Evolutionary conservation across 176 grass and related monocot species (phyloP).

Genomic region (sorghum (Sorghum bicolor)): DNA sequence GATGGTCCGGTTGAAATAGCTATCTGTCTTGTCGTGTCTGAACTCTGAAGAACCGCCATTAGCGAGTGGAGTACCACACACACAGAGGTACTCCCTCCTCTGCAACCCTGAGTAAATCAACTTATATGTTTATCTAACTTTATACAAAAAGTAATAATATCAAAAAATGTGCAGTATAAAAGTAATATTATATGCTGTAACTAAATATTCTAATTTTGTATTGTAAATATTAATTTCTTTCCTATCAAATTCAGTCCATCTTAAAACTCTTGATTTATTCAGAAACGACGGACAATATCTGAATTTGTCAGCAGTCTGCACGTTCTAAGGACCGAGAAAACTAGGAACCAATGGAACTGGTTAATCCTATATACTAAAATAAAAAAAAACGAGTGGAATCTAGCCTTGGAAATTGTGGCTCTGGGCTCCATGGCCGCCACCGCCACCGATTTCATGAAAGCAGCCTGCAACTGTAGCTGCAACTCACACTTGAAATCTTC

Average conservation of each 20-base stretch:
- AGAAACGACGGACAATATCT: background rate
- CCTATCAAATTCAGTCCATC: background rate
- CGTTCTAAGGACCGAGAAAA: background rate
- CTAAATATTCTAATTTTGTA: no score
- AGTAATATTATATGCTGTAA: no score
- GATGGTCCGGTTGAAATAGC: background rate
- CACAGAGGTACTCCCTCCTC: background rate
- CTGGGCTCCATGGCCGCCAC: constrained; percentile 30
- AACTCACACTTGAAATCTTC: constrained; percentile 1
- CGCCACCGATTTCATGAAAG: constrained; percentile 51
- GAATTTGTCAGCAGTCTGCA: background rate
- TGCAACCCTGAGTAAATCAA: background rate
- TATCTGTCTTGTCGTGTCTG: background rate
- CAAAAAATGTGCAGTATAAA: no score
- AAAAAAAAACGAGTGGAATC: background rate
- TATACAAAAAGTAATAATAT: background rate
- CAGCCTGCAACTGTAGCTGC: constrained; percentile 19
- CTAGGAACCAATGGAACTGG: background rate
- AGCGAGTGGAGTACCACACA: background rate
- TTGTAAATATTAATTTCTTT: background rate
- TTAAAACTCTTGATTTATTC: background rate
- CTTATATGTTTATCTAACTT: background rate
- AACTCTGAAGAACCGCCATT: background rate
- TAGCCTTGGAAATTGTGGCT: constrained; percentile 54
- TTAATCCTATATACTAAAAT: background rate